These are phyloP conservation scores for Sorghum bicolor DNA, from an alignment of 176 grass and related monocot genomes.

Conservation along the genomic window Sorghum_bicolor_NCBIv3 NC_012870.2:69211501-69212000, in stretches of 20 bases:
- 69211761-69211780: conserved; percentile 29
- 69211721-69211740: conserved; percentile 1
- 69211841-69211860: conserved; percentile 25
- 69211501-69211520: neutral
- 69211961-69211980: conserved; percentile 7
- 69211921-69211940: conserved; percentile 4
- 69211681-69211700: conserved; percentile 26
- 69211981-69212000: conserved; percentile 35
- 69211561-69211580: neutral
- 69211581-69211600: conserved; percentile 3
- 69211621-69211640: neutral
- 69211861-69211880: conserved; percentile 38
- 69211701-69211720: conserved; percentile 4
- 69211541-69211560: neutral
- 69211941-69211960: conserved; percentile 19
- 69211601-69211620: conserved; percentile 2
- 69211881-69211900: conserved; percentile 27
- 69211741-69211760: conserved; percentile 32
- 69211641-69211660: neutral
- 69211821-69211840: conserved; percentile 45
- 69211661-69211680: conserved; percentile 8
- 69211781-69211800: conserved; percentile 41
- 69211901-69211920: conserved; percentile 30
- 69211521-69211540: neutral
- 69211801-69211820: conserved; percentile 26